Conservation (phyloP, 495 filamentous ascomycete species). For the Eremomyces bilateralis region DNA sequence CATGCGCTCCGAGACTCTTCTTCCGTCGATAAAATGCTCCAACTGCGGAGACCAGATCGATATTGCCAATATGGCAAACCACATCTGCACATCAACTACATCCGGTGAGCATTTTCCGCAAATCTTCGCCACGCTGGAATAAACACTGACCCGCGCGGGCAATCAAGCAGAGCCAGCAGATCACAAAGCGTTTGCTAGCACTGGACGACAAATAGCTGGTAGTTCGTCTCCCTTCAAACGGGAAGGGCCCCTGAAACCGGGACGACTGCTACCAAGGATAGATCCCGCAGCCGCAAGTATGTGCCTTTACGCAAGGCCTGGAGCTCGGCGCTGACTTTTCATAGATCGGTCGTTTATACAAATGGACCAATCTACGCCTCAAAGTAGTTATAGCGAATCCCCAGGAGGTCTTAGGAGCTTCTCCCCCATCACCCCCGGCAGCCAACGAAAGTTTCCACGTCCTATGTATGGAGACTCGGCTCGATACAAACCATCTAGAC, state of each 20-base stretch:
- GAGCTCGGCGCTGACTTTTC: constrained; percentile 9
- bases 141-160: constrained; percentile 1
- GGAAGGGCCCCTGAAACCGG: constrained; percentile 7
- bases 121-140: constrained; percentile 1
- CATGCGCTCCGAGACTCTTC: no score
- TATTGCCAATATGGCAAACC: constrained; percentile 82
- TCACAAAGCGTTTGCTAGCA: background rate
- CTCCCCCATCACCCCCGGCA: constrained; percentile 30
- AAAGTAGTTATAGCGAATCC: constrained; percentile 35
- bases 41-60: constrained; percentile 67
- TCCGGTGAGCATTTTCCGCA: constrained; percentile 4
- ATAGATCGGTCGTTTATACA: constrained; percentile 12
- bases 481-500: constrained; percentile 17
- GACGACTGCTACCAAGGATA: constrained; percentile 29
- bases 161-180: no score
- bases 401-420: no score
- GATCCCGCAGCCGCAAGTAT: constrained; percentile 34
- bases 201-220: constrained; percentile 8
- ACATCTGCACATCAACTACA: constrained; percentile 35
- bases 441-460: constrained; percentile 23
- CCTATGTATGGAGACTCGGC: constrained; percentile 27
- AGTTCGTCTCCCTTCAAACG: constrained; percentile 7
- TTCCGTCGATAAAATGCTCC: constrained; percentile 93
- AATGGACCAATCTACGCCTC: constrained; percentile 36
- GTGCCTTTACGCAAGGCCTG: constrained; percentile 9